Evolutionary conservation across 805 yeast genomes (phyloP), one percentile per base, ranked within the genome.

Genomic region (Lachancea thermotolerans): DNA sequence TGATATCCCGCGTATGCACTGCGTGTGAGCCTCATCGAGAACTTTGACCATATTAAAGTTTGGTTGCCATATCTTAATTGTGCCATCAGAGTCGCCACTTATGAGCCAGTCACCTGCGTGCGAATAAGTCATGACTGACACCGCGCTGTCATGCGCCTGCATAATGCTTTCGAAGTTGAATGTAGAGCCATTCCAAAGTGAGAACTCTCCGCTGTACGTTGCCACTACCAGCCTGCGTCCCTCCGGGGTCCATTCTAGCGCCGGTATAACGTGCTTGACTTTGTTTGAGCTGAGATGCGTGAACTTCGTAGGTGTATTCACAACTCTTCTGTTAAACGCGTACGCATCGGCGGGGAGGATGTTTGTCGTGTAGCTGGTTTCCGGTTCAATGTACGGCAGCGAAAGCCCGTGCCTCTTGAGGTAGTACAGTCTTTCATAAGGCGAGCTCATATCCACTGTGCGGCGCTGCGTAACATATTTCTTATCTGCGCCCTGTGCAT

Each of bases 61-160:
- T 4, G 97, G 95, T 67, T 90, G 98, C 99, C 99, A 93, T 59
- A 85, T 91, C 68, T 93, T 93, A 57, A 93, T 77, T 5, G 74
- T 72, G 21, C 99, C 99, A 46, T 83, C 89, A 56, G 89, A 91
- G 67, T 93, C 98, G 32, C 96, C 96, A 59, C 95, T 82, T 18
- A 93, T 70, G 49, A 93, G 74, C 98, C 98, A 93, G 51, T 90
- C 96, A 49, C 88, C 96, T 49, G 83, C 82, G 62, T 88, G 95
- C 5, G 93, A 81, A 66, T 91, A 93, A 52, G 78, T 75, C 58
- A 88, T 69, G 1, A 91, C 73, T 30, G 89, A 74, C 32, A 93
- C 84, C 0, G 96, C 89, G 48, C 84, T 74, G 62, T 93, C 99
- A 66, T 93, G 99, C 1, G 98, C 98, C 70, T 93, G 99, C 95